Evolutionary conservation across 257 asterid species (phyloP).

Genomic region (Salvia hispanica): DNA sequence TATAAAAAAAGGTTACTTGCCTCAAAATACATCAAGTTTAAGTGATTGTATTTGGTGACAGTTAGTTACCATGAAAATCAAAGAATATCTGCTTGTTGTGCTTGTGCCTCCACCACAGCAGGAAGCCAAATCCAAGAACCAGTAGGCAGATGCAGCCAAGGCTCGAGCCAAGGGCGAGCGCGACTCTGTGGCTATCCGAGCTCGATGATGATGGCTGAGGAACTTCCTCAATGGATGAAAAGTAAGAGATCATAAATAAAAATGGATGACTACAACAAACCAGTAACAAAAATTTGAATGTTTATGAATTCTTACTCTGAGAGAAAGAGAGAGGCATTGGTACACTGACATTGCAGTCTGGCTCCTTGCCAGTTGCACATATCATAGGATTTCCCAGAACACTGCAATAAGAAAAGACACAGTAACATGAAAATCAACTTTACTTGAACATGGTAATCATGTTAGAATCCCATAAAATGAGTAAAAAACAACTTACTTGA

Average conservation of each 20-base stretch:
- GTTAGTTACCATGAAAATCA: constrained; percentile 56
- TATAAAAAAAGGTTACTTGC: no score
- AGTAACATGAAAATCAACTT: background rate
- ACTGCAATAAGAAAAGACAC: constrained; percentile 50
- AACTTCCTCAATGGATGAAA: constrained; percentile 34
- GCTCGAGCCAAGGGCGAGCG: constrained; percentile 81
- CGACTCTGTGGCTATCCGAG: constrained; percentile 55
- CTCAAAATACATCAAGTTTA: no score
- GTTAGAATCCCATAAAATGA: background rate
- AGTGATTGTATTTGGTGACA: background rate
- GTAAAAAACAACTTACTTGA: constrained; percentile 51
- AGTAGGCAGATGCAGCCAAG: constrained; percentile 80
- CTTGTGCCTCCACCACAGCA: constrained; percentile 85
- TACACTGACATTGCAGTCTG: constrained; percentile 76
- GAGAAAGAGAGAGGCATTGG: constrained; percentile 64
- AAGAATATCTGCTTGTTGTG: constrained; percentile 76
- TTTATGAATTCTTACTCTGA: constrained; percentile 49
- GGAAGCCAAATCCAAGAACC: constrained; percentile 71
- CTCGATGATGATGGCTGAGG: constrained; percentile 39
- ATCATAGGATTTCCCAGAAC: constrained; percentile 84
- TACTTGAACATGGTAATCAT: background rate
- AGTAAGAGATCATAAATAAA: background rate
- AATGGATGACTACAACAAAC: background rate
- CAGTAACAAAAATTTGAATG: background rate
- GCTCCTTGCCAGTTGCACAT: constrained; percentile 85